Conservation (phyloP, 139 green algal species). For the Protoeuglena noctilucae region DNA sequence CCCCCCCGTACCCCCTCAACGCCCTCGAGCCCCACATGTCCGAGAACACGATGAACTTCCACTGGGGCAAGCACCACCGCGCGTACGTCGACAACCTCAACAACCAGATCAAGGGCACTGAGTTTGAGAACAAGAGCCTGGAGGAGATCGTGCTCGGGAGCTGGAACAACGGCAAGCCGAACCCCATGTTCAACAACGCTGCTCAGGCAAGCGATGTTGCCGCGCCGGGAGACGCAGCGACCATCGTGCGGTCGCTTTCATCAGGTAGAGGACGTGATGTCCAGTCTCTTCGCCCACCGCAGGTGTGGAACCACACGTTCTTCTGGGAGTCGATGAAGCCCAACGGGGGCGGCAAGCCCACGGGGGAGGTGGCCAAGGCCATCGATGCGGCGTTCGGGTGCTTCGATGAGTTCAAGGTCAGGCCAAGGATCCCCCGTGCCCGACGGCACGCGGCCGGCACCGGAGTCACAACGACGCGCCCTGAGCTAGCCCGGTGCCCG, state of each 20-base stretch:
- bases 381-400: slow-evolving; percentile 22
- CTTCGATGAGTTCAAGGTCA: slow-evolving; percentile 17
- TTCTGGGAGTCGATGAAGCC: slow-evolving; percentile 28
- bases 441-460: too few species aligned
- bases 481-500: too few species aligned
- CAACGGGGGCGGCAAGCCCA: slow-evolving; percentile 15
- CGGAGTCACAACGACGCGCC: too few species aligned
- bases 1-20: slow-evolving; percentile 34
- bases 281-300: too few species aligned
- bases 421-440: too few species aligned
- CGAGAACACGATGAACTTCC: slow-evolving; percentile 61
- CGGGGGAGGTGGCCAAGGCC: slow-evolving; percentile 10
- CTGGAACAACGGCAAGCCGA: slow-evolving; percentile 76
- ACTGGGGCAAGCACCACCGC: slow-evolving; percentile 86
- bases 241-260: too few species aligned
- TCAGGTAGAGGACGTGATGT: too few species aligned
- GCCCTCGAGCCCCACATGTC: slow-evolving; percentile 56
- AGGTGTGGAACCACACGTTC: neutral
- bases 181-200: slow-evolving; percentile 53
- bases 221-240: too few species aligned
- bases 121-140: slow-evolving; percentile 58
- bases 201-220: slow-evolving; percentile 13
- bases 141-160: slow-evolving; percentile 64
- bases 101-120: slow-evolving; percentile 76
- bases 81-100: slow-evolving; percentile 71